Conservation (phyloP, 139 green algal genomes). For the Picochlorum sp. region DNA sequence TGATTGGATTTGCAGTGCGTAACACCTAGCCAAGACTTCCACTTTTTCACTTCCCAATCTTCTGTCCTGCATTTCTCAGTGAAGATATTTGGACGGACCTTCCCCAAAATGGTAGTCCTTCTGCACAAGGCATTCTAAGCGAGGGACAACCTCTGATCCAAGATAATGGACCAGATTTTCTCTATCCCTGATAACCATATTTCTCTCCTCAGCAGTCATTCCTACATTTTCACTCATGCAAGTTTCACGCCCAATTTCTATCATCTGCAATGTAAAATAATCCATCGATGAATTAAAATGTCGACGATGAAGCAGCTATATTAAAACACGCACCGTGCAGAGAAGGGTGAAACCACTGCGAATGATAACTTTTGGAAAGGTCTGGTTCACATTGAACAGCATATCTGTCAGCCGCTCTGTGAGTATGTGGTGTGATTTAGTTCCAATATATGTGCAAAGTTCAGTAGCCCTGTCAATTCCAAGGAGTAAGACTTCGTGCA, state of each 20-base stretch:
- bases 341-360: too few relatives aligned
- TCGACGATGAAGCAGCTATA: too few relatives aligned
- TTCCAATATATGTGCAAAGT: not conserved
- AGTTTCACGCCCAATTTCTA: not conserved
- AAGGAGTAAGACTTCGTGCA: not conserved
- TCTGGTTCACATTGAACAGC: too few relatives aligned
- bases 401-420: not conserved
- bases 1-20: constrained; percentile 5
- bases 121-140: constrained; percentile 5
- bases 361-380: too few relatives aligned
- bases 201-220: not conserved
- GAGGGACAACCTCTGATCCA: constrained; percentile 4
- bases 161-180: not conserved
- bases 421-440: not conserved
- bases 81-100: not conserved
- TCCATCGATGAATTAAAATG: too few relatives aligned
- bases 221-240: not conserved
- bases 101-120: constrained; percentile 12
- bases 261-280: not conserved
- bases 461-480: not conserved
- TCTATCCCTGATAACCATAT: not conserved
- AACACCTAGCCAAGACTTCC: constrained; percentile 7
- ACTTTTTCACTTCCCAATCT: constrained; percentile 14
- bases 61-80: too few relatives aligned
- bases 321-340: too few relatives aligned